phyloP scores from a whole-genome alignment of 306 rosid genomes.

The Quercus cerris region DNA sequence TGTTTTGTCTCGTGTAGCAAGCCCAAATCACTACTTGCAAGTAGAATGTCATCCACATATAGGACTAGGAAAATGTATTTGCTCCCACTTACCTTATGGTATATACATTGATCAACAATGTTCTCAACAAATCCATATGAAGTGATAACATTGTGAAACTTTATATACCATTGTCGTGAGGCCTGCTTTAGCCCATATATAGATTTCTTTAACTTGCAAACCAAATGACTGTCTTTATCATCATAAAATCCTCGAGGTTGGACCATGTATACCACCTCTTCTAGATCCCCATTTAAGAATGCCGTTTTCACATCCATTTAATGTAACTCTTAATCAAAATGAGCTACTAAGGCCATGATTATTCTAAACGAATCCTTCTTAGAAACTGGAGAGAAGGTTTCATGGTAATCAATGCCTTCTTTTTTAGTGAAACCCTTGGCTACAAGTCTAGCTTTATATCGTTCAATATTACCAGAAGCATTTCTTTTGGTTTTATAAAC shows the following conservation, averaged over 20 bases:
- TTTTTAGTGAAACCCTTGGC: neutral
- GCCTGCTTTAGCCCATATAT: neutral
- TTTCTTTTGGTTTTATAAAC: neutral
- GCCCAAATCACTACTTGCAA: neutral
- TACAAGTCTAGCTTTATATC: neutral
- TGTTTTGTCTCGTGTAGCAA: neutral
- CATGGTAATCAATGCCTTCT: neutral
- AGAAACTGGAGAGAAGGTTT: neutral
- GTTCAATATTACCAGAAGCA: neutral
- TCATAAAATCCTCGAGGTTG: neutral
- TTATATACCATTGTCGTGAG: neutral
- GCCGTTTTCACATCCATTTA: neutral
- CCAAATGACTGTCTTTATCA: neutral
- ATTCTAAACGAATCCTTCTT: neutral
- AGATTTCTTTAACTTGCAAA: neutral
- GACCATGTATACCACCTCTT: neutral
- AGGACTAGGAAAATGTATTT: neutral
- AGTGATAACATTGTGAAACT: neutral
- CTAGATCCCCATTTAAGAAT: neutral
- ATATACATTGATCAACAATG: neutral
- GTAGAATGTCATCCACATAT: neutral
- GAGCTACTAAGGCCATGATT: neutral
- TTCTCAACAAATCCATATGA: neutral
- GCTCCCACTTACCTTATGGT: neutral
- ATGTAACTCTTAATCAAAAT: neutral